phyloP scores from a whole-genome alignment of 202 grass and related monocot genomes.

The Cymbopogon flexuosus region DNA sequence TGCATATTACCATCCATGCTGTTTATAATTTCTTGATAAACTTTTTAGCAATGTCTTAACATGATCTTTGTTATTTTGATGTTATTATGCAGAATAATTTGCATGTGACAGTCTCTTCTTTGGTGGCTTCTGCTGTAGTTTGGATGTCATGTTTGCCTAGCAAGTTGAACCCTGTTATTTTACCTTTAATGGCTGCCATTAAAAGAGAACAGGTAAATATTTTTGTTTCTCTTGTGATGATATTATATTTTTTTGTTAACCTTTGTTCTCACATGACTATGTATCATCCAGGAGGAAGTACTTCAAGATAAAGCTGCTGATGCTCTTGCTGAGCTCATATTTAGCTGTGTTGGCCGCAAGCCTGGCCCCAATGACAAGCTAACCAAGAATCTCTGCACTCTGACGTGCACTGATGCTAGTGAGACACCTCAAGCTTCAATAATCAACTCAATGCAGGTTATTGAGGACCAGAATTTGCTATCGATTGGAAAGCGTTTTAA shows the following conservation, averaged over 20 bases:
- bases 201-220: constrained; percentile 86
- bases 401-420: constrained; percentile 65
- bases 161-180: constrained; percentile 92
- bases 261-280: constrained; percentile 27
- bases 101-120: constrained; percentile 81
- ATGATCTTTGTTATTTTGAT: constrained; percentile 22
- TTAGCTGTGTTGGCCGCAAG: constrained; percentile 85
- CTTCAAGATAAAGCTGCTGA: constrained; percentile 95
- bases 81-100: constrained; percentile 88
- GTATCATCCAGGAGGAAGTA: constrained; percentile 76
- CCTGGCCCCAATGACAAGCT: constrained; percentile 95
- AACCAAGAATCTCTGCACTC: constrained; percentile 88
- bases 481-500: constrained; percentile 61
- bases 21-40: background rate
- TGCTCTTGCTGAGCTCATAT: constrained; percentile 92
- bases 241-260: constrained; percentile 22
- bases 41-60: constrained; percentile 27
- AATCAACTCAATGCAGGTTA: constrained; percentile 86
- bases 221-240: constrained; percentile 15
- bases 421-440: constrained; percentile 89
- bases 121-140: constrained; percentile 82
- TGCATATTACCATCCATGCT: background rate
- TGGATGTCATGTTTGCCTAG: constrained; percentile 86
- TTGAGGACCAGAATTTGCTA: constrained; percentile 88
- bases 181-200: constrained; percentile 98